Conservation (phyloP, 192 early-diverging fungal genomes). For the Coemansia sp. region DNA sequence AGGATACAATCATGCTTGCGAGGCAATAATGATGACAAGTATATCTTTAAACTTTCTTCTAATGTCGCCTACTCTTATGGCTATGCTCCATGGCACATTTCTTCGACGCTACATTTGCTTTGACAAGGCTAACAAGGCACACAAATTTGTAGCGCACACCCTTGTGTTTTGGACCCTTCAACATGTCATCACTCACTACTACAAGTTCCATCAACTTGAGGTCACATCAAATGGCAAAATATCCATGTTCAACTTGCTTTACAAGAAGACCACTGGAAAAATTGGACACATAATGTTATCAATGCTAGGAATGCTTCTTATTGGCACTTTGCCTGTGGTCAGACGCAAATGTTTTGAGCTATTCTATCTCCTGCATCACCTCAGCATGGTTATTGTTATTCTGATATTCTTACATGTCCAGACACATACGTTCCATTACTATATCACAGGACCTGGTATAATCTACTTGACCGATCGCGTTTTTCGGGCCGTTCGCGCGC, state of each 20-base stretch:
- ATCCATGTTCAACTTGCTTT: constrained; percentile 48
- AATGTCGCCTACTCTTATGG: constrained; percentile 74
- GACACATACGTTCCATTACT: constrained; percentile 73
- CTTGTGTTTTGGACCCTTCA: constrained; percentile 64
- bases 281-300: constrained; percentile 61
- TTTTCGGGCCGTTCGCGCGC: constrained; percentile 63
- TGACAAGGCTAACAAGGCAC: constrained; percentile 77
- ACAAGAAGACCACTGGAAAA: constrained; percentile 61
- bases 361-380: constrained; percentile 82
- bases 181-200: constrained; percentile 68
- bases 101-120: constrained; percentile 65
- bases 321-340: constrained; percentile 24
- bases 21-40: constrained; percentile 49
- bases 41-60: constrained; percentile 61
- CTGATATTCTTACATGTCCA: constrained; percentile 68
- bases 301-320: constrained; percentile 13
- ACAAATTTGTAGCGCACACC: constrained; percentile 70
- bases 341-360: constrained; percentile 58
- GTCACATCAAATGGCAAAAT: constrained; percentile 19
- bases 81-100: constrained; percentile 64
- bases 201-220: constrained; percentile 58
- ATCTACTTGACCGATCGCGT: constrained; percentile 69
- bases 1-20: constrained; percentile 26
- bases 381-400: constrained; percentile 72
- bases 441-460: constrained; percentile 59